Evolutionary conservation across 2,329 filamentous ascomycete genomes (phyloP).

Genomic region (Ophiosphaerella herpotricha): DNA sequence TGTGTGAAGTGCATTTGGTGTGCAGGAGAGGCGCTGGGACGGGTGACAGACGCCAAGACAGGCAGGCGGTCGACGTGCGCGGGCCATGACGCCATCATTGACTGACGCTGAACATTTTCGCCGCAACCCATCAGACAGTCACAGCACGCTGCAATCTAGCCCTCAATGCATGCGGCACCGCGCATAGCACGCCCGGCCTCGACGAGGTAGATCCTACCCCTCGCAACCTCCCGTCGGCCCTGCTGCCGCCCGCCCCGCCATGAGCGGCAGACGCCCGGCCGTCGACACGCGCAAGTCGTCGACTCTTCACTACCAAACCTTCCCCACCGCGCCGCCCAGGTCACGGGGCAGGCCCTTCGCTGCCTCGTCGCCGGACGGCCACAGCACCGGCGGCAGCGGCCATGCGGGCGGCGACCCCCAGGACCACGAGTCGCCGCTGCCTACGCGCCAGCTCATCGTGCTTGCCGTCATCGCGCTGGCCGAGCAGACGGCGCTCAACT

Average conservation of each 20-base stretch:
- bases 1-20: no score
- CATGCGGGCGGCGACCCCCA: conserved; percentile 42
- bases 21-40: no score
- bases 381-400: conserved; percentile 27
- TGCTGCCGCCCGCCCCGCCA: conserved; percentile 20
- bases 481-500: conserved; percentile 96
- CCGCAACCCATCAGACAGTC: no score
- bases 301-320: conserved; percentile 77
- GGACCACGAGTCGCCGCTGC: conserved; percentile 72
- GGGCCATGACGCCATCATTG: no score
- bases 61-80: no score
- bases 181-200: conserved; percentile 9
- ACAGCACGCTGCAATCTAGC: background rate
- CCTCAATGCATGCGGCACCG: conserved; percentile 17
- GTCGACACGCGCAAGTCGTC: conserved; percentile 52
- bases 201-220: conserved; percentile 26
- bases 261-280: conserved; percentile 40
- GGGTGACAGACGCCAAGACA: no score
- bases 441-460: conserved; percentile 79
- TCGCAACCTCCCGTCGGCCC: conserved; percentile 9
- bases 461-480: conserved; percentile 86
- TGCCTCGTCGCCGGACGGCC: conserved; percentile 33
- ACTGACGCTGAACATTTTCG: no score
- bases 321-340: conserved; percentile 74
- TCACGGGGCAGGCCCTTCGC: conserved; percentile 61